Evolutionary conservation across 139 green algal species (phyloP).

Genomic region (Micractinium conductrix): DNA sequence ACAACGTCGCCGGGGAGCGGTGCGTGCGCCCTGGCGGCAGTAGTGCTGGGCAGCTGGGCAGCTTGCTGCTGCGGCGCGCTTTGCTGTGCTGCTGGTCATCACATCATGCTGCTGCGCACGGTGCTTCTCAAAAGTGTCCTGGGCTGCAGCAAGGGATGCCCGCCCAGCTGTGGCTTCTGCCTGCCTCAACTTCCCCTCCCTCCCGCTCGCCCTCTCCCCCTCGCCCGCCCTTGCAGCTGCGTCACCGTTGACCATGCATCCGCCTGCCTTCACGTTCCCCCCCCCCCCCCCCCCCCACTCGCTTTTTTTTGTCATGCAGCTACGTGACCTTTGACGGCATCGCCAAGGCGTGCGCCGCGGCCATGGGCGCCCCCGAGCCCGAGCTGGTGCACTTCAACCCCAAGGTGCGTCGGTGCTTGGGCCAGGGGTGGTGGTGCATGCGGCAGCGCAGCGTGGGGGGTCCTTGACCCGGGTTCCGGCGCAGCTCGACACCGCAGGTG

Average conservation of each 20-base stretch:
- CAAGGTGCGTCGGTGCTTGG: conserved; percentile 61
- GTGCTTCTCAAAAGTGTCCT: too few relatives aligned
- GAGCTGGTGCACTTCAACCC: conserved; percentile 95
- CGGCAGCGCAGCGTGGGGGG: too few relatives aligned
- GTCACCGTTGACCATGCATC: too few relatives aligned
- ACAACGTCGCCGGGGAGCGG: conserved; percentile 77
- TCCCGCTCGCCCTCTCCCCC: neutral
- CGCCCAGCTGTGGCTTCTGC: too few relatives aligned
- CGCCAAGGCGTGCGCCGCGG: conserved; percentile 91
- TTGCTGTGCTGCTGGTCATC: too few relatives aligned
- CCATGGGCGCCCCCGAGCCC: conserved; percentile 82
- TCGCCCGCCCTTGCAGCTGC: neutral
- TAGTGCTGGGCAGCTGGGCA: neutral
- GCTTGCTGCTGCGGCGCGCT: too few relatives aligned
- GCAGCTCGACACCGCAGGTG: too few relatives aligned
- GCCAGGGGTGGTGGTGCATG: neutral
- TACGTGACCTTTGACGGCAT: conserved; percentile 97
- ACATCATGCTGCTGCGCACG: too few relatives aligned
- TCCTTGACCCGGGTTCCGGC: too few relatives aligned
- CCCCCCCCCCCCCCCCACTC: neutral
- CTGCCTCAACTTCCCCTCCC: too few relatives aligned
- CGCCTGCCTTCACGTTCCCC: neutral
- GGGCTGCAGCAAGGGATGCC: too few relatives aligned
- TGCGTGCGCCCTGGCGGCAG: neutral
- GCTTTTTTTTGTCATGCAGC: neutral